Evolutionary conservation across 768 basidiomycete species (phyloP).

Genomic region (Suillus weaverae): DNA sequence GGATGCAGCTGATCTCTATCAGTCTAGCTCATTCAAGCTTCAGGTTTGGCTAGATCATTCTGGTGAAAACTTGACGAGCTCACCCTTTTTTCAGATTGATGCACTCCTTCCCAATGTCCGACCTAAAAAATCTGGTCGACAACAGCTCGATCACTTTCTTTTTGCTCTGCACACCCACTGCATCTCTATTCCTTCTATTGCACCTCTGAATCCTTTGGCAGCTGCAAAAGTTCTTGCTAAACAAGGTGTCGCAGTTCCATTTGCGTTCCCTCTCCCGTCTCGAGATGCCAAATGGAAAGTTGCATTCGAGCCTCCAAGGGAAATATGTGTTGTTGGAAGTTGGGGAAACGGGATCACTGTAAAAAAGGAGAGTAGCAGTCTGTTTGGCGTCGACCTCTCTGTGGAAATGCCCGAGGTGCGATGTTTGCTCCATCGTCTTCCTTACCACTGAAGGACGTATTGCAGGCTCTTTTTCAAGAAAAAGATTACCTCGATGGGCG

Average conservation of each 20-base stretch:
- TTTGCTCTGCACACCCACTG: conserved; percentile 67
- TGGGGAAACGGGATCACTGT: conserved; percentile 81
- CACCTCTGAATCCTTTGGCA: conserved; percentile 63
- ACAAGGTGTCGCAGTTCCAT: conserved; percentile 63
- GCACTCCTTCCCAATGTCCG: conserved; percentile 75
- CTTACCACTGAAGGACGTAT: conserved; percentile 5
- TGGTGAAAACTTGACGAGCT: not conserved
- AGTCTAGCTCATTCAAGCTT: conserved; percentile 80
- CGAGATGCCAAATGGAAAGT: conserved; percentile 90
- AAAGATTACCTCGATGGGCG: conserved; percentile 91
- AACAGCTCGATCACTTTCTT: conserved; percentile 69
- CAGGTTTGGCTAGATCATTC: conserved; percentile 50
- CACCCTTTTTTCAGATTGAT: conserved; percentile 55
- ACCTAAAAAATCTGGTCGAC: conserved; percentile 56
- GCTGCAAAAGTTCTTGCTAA: conserved; percentile 58
- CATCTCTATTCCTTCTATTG: conserved; percentile 53
- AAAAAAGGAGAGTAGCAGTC: conserved; percentile 63
- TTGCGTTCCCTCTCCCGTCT: conserved; percentile 65
- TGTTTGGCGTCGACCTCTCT: conserved; percentile 76
- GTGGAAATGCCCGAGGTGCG: conserved; percentile 86
- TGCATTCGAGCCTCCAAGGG: conserved; percentile 72
- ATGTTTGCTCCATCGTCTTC: conserved; percentile 11
- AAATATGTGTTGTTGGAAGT: conserved; percentile 79
- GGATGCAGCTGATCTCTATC: conserved; percentile 72
- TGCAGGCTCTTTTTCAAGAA: conserved; percentile 82